phyloP scores from a whole-genome alignment of 768 basidiomycete species.

The Termitomyces sp. region DNA sequence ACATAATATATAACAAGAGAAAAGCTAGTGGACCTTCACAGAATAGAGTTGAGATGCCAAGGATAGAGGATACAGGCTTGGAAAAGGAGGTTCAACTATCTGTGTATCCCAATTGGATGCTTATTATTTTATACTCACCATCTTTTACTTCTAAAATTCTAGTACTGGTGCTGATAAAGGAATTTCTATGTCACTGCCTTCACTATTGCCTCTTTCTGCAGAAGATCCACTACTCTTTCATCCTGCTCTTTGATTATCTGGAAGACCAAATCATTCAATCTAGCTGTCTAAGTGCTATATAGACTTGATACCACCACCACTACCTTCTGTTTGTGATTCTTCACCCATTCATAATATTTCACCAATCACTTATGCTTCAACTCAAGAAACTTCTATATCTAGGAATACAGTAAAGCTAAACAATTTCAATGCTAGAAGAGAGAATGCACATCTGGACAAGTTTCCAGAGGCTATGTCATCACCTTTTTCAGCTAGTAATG shows the following conservation, averaged over 20 bases:
- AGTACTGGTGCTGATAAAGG: not conserved
- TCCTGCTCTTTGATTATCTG: not conserved
- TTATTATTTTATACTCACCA: not conserved
- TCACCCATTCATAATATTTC: not conserved
- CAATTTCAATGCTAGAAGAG: slow-evolving; percentile 15
- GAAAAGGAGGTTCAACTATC: not conserved
- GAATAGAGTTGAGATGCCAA: not conserved
- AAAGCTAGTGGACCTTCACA: not conserved
- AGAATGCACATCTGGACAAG: slow-evolving; percentile 14
- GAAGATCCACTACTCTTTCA: not conserved
- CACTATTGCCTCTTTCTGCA: not conserved
- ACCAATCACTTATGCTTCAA: not conserved
- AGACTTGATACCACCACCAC: not conserved
- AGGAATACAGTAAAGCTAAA: too few relatives aligned
- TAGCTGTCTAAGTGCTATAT: not conserved
- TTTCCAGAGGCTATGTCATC: not conserved
- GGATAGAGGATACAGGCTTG: not conserved
- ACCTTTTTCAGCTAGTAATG: slow-evolving; percentile 4
- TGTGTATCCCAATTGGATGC: not conserved
- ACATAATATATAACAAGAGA: too few relatives aligned
- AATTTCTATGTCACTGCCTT: not conserved
- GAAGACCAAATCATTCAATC: not conserved
- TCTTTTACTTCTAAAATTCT: not conserved
- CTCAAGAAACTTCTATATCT: too few relatives aligned
- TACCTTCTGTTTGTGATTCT: not conserved